Conservation (phyloP, 495 filamentous ascomycete species). For the Viridothelium virens region DNA sequence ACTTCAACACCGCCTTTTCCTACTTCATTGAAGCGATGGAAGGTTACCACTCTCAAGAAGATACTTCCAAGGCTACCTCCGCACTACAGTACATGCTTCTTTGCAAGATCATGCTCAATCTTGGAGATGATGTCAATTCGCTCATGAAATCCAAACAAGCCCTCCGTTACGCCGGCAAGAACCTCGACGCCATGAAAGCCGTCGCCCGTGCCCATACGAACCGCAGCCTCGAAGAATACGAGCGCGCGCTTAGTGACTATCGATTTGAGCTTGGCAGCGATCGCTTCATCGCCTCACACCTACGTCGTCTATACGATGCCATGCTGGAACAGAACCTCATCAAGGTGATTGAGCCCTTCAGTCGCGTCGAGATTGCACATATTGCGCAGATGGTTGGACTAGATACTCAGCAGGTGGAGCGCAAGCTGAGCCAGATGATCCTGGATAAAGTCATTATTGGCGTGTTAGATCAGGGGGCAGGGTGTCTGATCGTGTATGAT, state of each 20-base stretch:
- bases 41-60: conserved; percentile 90
- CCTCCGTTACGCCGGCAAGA: conserved; percentile 86
- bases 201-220: conserved; percentile 92
- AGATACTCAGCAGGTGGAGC: conserved; percentile 92
- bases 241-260: conserved; percentile 80
- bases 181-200: conserved; percentile 96
- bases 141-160: conserved; percentile 92
- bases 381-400: conserved; percentile 94
- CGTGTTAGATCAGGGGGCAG: conserved; percentile 93
- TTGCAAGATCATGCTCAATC: conserved; percentile 99
- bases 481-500: conserved; percentile 93
- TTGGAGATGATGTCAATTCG: conserved; percentile 87
- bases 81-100: conserved; percentile 98
- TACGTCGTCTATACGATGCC: conserved; percentile 88
- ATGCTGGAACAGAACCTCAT: conserved; percentile 98
- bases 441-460: conserved; percentile 97
- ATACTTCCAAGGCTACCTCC: conserved; percentile 72
- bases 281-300: conserved; percentile 88
- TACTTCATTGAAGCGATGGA: conserved; percentile 99
- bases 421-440: conserved; percentile 98
- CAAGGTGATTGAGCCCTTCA: conserved; percentile 98
- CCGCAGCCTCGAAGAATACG: conserved; percentile 91
- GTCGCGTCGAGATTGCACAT: conserved; percentile 90
- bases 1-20: conserved; percentile 96
- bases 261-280: conserved; percentile 87